Base-by-base conservation (phyloP, 1,284 basidiomycete genomes). In the Marasmius oreades region DNA sequence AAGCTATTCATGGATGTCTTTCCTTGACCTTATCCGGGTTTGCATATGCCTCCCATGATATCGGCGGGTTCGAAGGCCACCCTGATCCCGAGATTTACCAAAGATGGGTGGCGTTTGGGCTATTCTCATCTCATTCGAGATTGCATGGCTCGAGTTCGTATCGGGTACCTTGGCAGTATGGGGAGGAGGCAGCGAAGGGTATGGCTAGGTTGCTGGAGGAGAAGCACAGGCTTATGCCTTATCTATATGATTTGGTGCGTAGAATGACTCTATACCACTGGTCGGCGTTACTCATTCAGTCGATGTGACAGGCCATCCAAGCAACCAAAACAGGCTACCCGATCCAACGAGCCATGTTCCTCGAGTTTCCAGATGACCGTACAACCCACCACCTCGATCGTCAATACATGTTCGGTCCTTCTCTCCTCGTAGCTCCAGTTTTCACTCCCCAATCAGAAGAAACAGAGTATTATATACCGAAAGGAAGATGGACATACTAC, bases 161-260 rank as follows among this genome's bases (percentile, higher is more conserved):
- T 65, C 81, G 88, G 3, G 86, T 90, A 0, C 88, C 88, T 0
- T 91, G 87, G 88, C 76, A 83, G 54, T 89, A 87, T 64, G 86
- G 86, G 22, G 86, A 88, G 67, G 82, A 82, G 28, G 85, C 87
- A 2, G 85, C 85, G 3, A 76, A 74, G 57, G 79, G 80, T 63
- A 85, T 88, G 76, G 77, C 85, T 14, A 83, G 79, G 64, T 81
- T 86, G 68, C 70, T 89, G 39, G 78, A 85, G 58, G 75, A 77
- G n/a, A 90, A 88, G 67, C 81, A 88, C 67, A 72, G 85, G 53
- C 72, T 90, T 52, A 90, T 89, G 86, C 88, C 88, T 0, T 89
- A 90, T 68, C 69, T 91, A 28, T 90, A 85, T 63, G 73, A 79
- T 44, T 70, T 85, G 57, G 85, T 87, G 63, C 63, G 81, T 2